Evolutionary conservation across 148 eudicot genomes (phyloP), one percentile per base, ranked within the genome.

Genomic region (Bassia scoparia): DNA sequence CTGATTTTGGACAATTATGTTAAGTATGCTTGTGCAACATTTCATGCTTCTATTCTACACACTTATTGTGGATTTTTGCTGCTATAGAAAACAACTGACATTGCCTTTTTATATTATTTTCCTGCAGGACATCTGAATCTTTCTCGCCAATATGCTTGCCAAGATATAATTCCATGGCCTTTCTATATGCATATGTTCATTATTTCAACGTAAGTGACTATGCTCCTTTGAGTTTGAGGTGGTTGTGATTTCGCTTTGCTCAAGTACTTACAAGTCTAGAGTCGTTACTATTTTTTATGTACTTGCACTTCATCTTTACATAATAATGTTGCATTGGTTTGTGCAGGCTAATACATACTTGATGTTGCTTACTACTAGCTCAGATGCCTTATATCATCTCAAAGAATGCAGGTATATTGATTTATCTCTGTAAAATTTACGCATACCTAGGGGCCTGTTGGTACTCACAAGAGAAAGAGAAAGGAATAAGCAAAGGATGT

Each of bases 111-210:
- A 48, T 76, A 34, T 72, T 83, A 76, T 75, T 63, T 86, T 33
- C 30, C 59, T 86, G 88, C 97, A 95, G 98, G 89, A 91, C 96
- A 73, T 95, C 98, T 44, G 98, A 95, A 83, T 88, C 96, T 41
- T 95, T 95, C 90, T 91, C 98, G 1, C 98, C 98, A 68, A 95
- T 95, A 70, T 95, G 98, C 84, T 82, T 95, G 82, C 98, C 98
- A 79, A 91, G 91, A 88, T 95, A 91, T 78, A 95, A 95, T 78
- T 84, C 98, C 62, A 95, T 89, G 98, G 97, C 98, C 31, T 95
- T 95, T 78, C 78, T 95, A 56, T 88, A 91, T 88, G 96, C 96
- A 44, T 95, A 95, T 81, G 96, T 95, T 75, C 85, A 95, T 73
- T 95, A 88, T 79, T 77, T 95, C 66, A 96, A 95, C 83, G 98